Conservation (phyloP, 1,284 basidiomycete genomes). For the Anthracocystis setariae region DNA sequence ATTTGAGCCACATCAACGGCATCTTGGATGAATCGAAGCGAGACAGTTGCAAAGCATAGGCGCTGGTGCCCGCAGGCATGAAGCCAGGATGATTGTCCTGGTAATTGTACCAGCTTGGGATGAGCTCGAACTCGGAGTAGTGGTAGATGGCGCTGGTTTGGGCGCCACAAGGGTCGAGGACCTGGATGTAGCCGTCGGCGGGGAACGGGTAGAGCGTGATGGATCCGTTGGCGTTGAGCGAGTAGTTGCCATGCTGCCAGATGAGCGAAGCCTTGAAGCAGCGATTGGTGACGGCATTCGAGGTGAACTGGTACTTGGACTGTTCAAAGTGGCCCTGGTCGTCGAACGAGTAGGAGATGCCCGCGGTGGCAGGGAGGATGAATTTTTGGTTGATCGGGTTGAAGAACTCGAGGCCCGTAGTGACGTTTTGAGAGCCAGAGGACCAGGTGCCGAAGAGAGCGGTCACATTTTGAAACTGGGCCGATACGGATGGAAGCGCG, state of each 20-base stretch:
- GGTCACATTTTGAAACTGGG: constrained; percentile 43
- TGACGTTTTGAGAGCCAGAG: constrained; percentile 58
- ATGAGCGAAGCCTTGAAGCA: constrained; percentile 64
- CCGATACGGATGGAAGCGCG: constrained; percentile 7
- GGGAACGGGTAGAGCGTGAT: constrained; percentile 55
- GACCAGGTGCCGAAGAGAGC: constrained; percentile 59
- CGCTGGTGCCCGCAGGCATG: constrained; percentile 21
- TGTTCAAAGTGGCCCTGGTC: constrained; percentile 63
- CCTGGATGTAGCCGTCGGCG: constrained; percentile 59
- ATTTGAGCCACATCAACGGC: constrained; percentile 51
- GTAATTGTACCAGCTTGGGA: constrained; percentile 56
- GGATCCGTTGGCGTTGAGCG: constrained; percentile 55
- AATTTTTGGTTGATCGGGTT: constrained; percentile 63
- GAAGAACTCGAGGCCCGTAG: constrained; percentile 63
- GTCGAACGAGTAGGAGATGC: constrained; percentile 64
- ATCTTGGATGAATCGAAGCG: constrained; percentile 49
- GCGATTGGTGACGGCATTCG: constrained; percentile 52
- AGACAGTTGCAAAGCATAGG: constrained; percentile 54
- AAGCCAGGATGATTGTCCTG: constrained; percentile 53
- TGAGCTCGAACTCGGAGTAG: constrained; percentile 57
- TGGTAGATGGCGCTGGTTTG: constrained; percentile 47
- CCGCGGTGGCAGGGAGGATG: constrained; percentile 52
- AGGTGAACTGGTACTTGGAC: constrained; percentile 52
- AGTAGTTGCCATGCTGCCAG: constrained; percentile 66
- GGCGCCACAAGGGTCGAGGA: constrained; percentile 58